These are phyloP conservation scores for Rhizomucor pusillus DNA, from an alignment of 371 early-diverging fungal genomes.

Conservation along the genomic window DNA sequence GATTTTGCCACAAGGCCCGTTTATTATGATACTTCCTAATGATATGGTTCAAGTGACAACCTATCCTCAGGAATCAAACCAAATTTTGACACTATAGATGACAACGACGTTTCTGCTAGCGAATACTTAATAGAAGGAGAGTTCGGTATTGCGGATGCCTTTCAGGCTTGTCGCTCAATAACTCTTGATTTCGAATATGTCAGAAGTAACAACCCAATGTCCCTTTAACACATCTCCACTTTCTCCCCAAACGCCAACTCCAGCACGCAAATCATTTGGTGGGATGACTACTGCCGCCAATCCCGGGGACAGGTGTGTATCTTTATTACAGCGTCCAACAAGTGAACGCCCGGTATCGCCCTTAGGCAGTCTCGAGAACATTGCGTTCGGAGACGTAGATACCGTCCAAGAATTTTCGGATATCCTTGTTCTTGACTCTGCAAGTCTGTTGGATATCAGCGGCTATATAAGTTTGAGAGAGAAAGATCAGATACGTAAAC, in stretches of 20 bases:
- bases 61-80: too few species aligned
- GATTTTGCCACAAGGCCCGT: too few species aligned
- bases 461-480: constrained; percentile 39
- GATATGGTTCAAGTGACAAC: too few species aligned
- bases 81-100: too few species aligned
- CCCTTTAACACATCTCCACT: too few species aligned
- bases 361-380: constrained; percentile 23
- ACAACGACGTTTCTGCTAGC: too few species aligned
- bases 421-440: constrained; percentile 90
- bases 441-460: constrained; percentile 80
- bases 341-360: background rate
- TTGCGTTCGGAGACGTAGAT: constrained; percentile 94
- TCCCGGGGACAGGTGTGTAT: constrained; percentile 41
- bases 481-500: background rate
- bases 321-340: constrained; percentile 27
- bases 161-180: too few species aligned
- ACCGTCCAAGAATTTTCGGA: constrained; percentile 99
- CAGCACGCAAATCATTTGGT: constrained; percentile 15
- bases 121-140: too few species aligned
- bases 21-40: too few species aligned
- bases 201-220: too few species aligned
- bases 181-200: too few species aligned
- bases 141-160: too few species aligned
- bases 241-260: background rate
- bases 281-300: constrained; percentile 47